These are phyloP conservation scores for Starmera amethionina DNA, from an alignment of 805 yeast species.

Conservation along the genomic window DNA sequence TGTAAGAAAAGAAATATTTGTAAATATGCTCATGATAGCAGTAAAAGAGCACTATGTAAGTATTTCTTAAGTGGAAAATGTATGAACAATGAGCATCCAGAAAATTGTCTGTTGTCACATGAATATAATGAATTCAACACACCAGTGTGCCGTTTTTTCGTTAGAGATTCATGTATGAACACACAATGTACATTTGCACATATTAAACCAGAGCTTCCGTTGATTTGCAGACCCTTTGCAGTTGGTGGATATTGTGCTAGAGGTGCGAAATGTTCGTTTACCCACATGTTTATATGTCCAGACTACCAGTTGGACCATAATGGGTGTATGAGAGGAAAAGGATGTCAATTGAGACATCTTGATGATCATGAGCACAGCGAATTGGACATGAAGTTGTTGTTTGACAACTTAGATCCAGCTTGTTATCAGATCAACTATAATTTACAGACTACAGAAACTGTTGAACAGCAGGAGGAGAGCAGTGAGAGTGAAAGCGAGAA, in stretches of 20 bases:
- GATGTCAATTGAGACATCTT: constrained; percentile 47
- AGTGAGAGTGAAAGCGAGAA: background rate
- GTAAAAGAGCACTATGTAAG: constrained; percentile 47
- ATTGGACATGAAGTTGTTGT: constrained; percentile 14
- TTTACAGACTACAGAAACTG: constrained; percentile 7
- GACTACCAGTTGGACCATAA: constrained; percentile 52
- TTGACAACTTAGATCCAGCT: constrained; percentile 11
- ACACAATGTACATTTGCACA: constrained; percentile 41
- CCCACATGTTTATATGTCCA: constrained; percentile 60
- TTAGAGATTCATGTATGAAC: constrained; percentile 37
- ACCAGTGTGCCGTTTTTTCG: constrained; percentile 45
- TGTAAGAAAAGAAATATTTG: constrained; percentile 47
- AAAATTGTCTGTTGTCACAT: constrained; percentile 49
- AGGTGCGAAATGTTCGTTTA: constrained; percentile 46
- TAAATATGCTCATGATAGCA: constrained; percentile 39
- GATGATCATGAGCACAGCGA: constrained; percentile 12
- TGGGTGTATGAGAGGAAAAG: constrained; percentile 39
- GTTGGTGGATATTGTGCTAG: constrained; percentile 57
- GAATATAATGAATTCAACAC: constrained; percentile 48
- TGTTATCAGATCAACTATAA: constrained; percentile 15
- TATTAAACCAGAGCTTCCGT: constrained; percentile 29
- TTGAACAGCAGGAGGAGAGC: constrained; percentile 9
- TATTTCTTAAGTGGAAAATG: constrained; percentile 39
- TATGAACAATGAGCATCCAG: constrained; percentile 11
- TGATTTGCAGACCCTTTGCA: constrained; percentile 60